A percentile compares a stretch with the other conserved stretches of the same genome.
These are phyloP conservation scores for Thermothielavioides terrestris DNA, from an alignment of 495 filamentous ascomycete species.

Conservation along the genomic window DNA sequence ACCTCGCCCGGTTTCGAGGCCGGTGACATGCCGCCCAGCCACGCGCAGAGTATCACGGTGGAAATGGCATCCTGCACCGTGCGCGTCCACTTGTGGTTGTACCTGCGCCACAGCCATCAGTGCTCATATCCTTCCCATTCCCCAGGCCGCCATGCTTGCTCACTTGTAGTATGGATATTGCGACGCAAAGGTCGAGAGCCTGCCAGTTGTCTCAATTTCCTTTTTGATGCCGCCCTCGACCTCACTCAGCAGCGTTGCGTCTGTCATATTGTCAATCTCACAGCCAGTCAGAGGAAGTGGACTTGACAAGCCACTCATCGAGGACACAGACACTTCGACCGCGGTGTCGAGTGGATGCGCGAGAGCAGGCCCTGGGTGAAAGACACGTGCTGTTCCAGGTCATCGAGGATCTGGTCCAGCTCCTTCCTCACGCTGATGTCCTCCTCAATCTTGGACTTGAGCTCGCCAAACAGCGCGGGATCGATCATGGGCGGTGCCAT, in stretches of 20 bases:
- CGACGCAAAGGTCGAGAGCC: slow-evolving; percentile 63
- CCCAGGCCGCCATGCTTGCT: no score
- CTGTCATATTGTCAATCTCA: slow-evolving; percentile 2
- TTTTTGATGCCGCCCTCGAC: slow-evolving; percentile 49
- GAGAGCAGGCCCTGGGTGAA: slow-evolving; percentile 72
- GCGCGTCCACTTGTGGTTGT: slow-evolving; percentile 76
- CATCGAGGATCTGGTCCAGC: slow-evolving; percentile 69
- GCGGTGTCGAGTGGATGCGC: slow-evolving; percentile 79
- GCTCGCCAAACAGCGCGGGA: slow-evolving; percentile 73
- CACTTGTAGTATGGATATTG: slow-evolving; percentile 89
- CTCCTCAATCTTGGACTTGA: slow-evolving; percentile 85
- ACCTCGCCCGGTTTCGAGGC: slow-evolving; percentile 32
- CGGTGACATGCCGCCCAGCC: slow-evolving; percentile 56
- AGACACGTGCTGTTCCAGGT: slow-evolving; percentile 56
- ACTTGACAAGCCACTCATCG: neutral
- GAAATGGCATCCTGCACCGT: slow-evolving; percentile 75
- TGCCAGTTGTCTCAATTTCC: slow-evolving; percentile 46
- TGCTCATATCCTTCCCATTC: no score
- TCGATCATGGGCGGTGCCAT: slow-evolving; percentile 52
- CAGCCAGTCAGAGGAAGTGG: no score
- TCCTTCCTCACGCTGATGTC: slow-evolving; percentile 74
- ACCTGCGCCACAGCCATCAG: no score
- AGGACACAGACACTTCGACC: slow-evolving; percentile 56
- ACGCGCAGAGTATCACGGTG: slow-evolving; percentile 64
- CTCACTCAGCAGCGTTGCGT: slow-evolving; percentile 38